Base-by-base conservation (phyloP, 2,329 filamentous ascomycete species). In the Orbilia oligospora region DNA sequence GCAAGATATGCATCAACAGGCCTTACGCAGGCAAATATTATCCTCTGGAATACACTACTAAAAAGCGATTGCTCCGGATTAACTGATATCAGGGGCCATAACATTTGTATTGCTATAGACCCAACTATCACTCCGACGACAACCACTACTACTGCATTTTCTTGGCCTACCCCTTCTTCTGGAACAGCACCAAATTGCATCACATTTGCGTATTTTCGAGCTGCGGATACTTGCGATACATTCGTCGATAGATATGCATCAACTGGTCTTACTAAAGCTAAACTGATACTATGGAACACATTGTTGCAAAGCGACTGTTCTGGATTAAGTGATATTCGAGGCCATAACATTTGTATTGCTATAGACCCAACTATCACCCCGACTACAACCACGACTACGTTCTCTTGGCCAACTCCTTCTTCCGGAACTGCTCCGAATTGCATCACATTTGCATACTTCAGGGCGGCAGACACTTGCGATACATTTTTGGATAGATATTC, bases 241-340 rank as follows among this genome's bases (percentile, higher is more conserved):
- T 14, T 68, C 12, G 71, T 63, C n/a, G 24, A 24, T 27, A 24
- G 71, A 27, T 68, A 63, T 41, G 44, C 36, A 14, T 71, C 68
- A 8, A 18, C 56, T 9, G 33, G 33, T 2, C 16, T 64, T 0
- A 68, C 71, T 3, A 6, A 53, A 12, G 44, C 64, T 9, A 68
- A 68, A 3, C 53, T 75, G 2, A 63, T 75, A 14, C 18, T 20
- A 10, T 75, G 64, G 71, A 75, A 75, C 27, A 36, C 71, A 2
- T n/a, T 56, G 2, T 5, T 75, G 20, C 24, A 38, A 22, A 64
- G 67, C 22, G 55, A 71, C 20, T 71, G 55, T 12, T 71, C 68
- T 14, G 55, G 68, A 1, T 10, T 71, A 9, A 41, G 24, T 61
- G 66, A 33, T 55, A 22, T 48, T 1, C 22, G 41, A 41, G 56